Evolutionary conservation across 2,329 filamentous ascomycete species (phyloP).

Genomic region (Ophiostoma novo-ulmi): DNA sequence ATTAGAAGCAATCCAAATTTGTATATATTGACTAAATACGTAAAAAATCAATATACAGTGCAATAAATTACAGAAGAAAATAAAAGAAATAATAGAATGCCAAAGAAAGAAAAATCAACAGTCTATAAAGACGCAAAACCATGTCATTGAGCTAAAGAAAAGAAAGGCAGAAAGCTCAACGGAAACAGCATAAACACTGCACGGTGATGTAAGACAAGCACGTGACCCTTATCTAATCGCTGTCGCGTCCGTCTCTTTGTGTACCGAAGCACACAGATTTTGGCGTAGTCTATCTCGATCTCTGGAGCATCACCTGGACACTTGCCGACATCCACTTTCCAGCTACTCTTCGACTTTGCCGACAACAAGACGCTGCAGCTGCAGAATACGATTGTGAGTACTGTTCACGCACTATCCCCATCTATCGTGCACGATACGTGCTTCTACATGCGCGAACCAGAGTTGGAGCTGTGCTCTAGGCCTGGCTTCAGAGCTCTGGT

Average conservation of each 20-base stretch:
- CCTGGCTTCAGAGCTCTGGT: not conserved
- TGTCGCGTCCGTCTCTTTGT: constrained; percentile 17
- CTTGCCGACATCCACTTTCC: constrained; percentile 9
- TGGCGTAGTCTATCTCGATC: constrained; percentile 22
- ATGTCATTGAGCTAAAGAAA: too few species aligned
- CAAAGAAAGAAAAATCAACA: not conserved
- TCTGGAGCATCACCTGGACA: constrained; percentile 11
- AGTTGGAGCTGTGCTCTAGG: not conserved
- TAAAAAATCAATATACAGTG: too few species aligned
- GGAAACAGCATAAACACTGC: too few species aligned
- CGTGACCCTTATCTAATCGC: constrained; percentile 25
- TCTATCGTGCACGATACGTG: not conserved
- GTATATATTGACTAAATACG: too few species aligned
- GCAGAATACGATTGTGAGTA: not conserved
- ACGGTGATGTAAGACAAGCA: constrained; percentile 11
- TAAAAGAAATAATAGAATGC: not conserved
- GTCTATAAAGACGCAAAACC: too few species aligned
- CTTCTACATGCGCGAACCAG: not conserved
- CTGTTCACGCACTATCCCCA: not conserved
- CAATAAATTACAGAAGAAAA: not conserved
- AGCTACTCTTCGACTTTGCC: not conserved
- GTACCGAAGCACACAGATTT: constrained; percentile 21
- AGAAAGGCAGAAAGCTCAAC: too few species aligned
- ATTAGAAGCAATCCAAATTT: too few species aligned
- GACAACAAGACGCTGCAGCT: not conserved